Conservation (phyloP, 2,329 filamentous ascomycete species). For the Tricladium varicosporioides region DNA sequence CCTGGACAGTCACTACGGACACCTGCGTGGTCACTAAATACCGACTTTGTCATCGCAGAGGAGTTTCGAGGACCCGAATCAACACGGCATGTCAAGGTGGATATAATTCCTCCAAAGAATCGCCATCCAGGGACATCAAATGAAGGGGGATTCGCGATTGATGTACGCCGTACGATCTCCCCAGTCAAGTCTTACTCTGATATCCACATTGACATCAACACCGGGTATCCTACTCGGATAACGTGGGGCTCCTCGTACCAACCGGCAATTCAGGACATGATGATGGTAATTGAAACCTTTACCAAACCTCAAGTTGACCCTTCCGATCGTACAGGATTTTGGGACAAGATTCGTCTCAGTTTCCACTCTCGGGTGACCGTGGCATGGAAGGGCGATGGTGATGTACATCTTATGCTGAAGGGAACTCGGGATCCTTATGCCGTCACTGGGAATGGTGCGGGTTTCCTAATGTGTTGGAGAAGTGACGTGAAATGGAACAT, state of each 20-base stretch:
- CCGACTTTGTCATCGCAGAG: slow-evolving; percentile 94
- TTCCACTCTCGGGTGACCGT: slow-evolving; percentile 90
- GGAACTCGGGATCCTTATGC: slow-evolving; percentile 89
- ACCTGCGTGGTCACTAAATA: slow-evolving; percentile 78
- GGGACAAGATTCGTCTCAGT: slow-evolving; percentile 94
- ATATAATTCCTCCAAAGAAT: slow-evolving; percentile 72
- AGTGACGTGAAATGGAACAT: slow-evolving; percentile 89
- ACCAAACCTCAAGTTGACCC: slow-evolving; percentile 93
- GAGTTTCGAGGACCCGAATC: slow-evolving; percentile 83
- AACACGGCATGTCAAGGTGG: slow-evolving; percentile 74
- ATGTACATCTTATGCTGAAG: slow-evolving; percentile 91
- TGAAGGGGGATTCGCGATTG: slow-evolving; percentile 72
- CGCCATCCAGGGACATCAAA: slow-evolving; percentile 53
- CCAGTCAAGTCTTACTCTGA: slow-evolving; percentile 97
- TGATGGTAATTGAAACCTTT: slow-evolving; percentile 98
- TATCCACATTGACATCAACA: slow-evolving; percentile 89
- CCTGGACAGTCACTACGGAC: slow-evolving; percentile 74
- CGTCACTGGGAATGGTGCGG: slow-evolving; percentile 87
- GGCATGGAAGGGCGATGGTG: slow-evolving; percentile 92
- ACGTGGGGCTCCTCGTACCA: slow-evolving; percentile 98
- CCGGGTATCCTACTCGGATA: slow-evolving; percentile 83
- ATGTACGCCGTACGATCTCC: slow-evolving; percentile 86
- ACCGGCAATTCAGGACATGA: slow-evolving; percentile 97
- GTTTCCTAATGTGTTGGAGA: slow-evolving; percentile 98
- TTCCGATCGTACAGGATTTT: slow-evolving; percentile 93